Evolutionary conservation across 805 yeast species (phyloP), one percentile per base, ranked within the genome.

Genomic region (Nakazawaea wickerhamii): DNA sequence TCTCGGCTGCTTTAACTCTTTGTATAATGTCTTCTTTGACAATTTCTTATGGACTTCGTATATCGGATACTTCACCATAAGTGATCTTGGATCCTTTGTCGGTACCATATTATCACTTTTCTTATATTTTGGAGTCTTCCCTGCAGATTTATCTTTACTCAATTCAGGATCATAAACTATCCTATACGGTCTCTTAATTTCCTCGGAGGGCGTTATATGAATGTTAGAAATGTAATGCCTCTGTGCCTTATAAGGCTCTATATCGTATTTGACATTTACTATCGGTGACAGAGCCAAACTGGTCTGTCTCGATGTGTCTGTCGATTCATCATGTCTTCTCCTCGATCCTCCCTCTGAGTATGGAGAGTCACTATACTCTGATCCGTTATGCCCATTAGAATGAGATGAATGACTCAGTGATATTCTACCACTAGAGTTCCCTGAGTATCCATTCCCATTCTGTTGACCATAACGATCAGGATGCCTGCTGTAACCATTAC

Each of bases 111-210:
- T 54, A 5, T 31, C 30, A 26, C 53, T 41, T 38, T 63, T 62
- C 23, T 70, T 65, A 30, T 61, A 58, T 9, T 63, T 55, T 3
- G 61, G 55, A 18, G 54, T 44, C 21, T 59, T 57, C 2, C 74
- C 74, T 32, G 63, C 59, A 3, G 64, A 51, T 32, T 63, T 61
- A 26, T 70, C 67, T 49, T 73, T 75, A 43, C 67, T 65, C 4
- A 69, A 45, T 19, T 69, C 75, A 2, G 77, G 77, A 50, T 80
- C 86, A 50, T 75, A 77, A 2, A 64, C 48, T 0, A 77, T 74
- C 46, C 61, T 68, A 51, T 65, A 70, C 40, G 63, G 60, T 41
- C 64, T 68, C 37, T 39, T 18, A 22, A 30, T 13, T 17, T 36
- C 40, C 3, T 23, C 18, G 4, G 32, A 15, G 6, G 17, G 25